These are phyloP conservation scores for Barnettozyma populi DNA, from an alignment of 805 yeast species.

Conservation along the genomic window DNA sequence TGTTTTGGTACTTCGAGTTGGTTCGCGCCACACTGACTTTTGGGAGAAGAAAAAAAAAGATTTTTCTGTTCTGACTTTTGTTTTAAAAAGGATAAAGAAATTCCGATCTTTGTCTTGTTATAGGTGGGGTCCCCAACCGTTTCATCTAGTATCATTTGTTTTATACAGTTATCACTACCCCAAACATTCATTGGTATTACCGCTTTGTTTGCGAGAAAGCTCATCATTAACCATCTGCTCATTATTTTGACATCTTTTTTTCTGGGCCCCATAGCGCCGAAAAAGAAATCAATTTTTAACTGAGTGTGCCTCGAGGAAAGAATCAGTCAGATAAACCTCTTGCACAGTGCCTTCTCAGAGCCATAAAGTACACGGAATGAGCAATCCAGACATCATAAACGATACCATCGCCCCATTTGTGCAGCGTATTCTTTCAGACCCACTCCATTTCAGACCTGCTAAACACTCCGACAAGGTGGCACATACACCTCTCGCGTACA, in stretches of 20 bases:
- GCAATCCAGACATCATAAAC: constrained; percentile 23
- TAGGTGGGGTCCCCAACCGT: neutral
- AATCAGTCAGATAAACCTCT: neutral
- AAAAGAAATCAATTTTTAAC: neutral
- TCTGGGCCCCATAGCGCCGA: neutral
- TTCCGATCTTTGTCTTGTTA: neutral
- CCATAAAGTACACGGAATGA: constrained; percentile 11
- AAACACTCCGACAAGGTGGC: constrained; percentile 45
- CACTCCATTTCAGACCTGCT: constrained; percentile 59
- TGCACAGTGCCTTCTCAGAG: neutral
- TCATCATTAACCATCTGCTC: neutral
- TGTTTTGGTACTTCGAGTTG: neutral
- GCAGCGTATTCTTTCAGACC: constrained; percentile 56
- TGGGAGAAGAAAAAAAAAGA: neutral
- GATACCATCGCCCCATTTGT: constrained; percentile 47
- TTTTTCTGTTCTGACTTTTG: neutral
- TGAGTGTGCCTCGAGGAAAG: neutral
- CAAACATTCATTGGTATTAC: neutral
- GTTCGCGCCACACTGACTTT: neutral
- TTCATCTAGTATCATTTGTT: neutral
- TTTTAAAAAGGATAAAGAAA: neutral
- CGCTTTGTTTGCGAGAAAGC: neutral
- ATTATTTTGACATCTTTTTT: neutral
- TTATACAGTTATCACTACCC: neutral
- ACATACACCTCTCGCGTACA: constrained; percentile 44